These are phyloP conservation scores for Lumnitzera racemosa DNA, from an alignment of 345 rosid genomes.

Conservation along the genomic window DNA sequence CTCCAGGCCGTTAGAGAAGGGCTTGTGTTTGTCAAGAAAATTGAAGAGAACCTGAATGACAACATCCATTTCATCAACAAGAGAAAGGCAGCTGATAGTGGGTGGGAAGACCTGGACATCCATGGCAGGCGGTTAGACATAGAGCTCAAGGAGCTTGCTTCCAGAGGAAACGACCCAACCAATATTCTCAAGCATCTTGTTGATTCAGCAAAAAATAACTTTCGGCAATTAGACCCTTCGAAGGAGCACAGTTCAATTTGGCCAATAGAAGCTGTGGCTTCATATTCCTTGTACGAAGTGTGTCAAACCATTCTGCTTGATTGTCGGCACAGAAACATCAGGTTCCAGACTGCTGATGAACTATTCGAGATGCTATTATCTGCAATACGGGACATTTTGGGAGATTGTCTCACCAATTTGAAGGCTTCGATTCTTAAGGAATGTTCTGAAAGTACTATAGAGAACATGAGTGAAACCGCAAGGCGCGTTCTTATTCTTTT, in stretches of 20 bases:
- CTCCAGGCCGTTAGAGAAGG: slow-evolving; percentile 51
- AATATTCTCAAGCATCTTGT: too few species aligned
- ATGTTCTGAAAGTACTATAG: slow-evolving; percentile 50
- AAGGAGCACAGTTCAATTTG: slow-evolving; percentile 27
- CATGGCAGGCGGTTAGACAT: slow-evolving; percentile 63
- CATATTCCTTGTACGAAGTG: slow-evolving; percentile 22
- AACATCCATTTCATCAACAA: slow-evolving; percentile 27
- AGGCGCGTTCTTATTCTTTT: slow-evolving; percentile 49
- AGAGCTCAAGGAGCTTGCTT: slow-evolving; percentile 46
- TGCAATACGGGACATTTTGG: slow-evolving; percentile 56
- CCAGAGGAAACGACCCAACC: slow-evolving; percentile 20
- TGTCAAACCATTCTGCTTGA: slow-evolving; percentile 51
- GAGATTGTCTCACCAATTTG: slow-evolving; percentile 74
- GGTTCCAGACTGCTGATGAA: slow-evolving; percentile 16
- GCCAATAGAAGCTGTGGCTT: slow-evolving; percentile 7
- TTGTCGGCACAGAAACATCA: slow-evolving; percentile 13
- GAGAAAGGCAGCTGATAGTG: slow-evolving; percentile 45
- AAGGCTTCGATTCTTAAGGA: slow-evolving; percentile 32
- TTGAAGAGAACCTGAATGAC: slow-evolving; percentile 32
- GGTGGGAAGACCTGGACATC: slow-evolving; percentile 62
- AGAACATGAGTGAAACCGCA: slow-evolving; percentile 44
- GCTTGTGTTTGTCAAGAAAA: slow-evolving; percentile 34
- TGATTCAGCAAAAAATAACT: slow-evolving; percentile 1
- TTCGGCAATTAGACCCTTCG: too few species aligned
- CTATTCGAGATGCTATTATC: slow-evolving; percentile 32